Evolutionary conservation across 2,329 filamentous ascomycete genomes (phyloP), one percentile per base, ranked within the genome.

Genomic region (Fusarium neocosmosporiellum): DNA sequence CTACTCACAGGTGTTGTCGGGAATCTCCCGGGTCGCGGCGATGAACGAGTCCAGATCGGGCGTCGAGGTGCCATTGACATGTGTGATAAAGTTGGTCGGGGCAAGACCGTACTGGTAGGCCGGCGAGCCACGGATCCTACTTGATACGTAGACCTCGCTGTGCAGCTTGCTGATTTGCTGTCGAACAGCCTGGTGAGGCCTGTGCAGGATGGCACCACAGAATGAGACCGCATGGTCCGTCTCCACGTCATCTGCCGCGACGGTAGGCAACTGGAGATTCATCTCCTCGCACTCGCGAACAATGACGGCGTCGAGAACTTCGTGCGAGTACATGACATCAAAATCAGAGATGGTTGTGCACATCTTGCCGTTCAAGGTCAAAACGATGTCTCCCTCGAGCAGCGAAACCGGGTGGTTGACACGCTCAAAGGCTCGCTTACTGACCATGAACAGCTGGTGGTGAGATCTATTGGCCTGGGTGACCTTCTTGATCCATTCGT

Each of bases 371-470:
- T 98, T 98, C 54, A 99, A 86, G 0, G 94, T 97, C 67, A 99
- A 88, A 66, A 99, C 91, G 60, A 99, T 92, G 80, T 99, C 96
- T 59, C 95, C 95, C 84, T 99, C 97, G 33, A 94, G 87, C 18
- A 99, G 88, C 18, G 91, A 89, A 1, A 84, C 83, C 2, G 85
- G 81, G 48, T 82, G 82, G 57, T 84, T 80, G 27, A 81, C 83
- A 16, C 89, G 86, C 81, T 91, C 90, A 76, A 92, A 92, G 0
- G 89, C 91, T 54, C 97, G 92, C 84, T 99, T 99, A 77, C 94
- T 93, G 33, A 99, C 94, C 93, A 99, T 98, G 86, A 99, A 99
- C 39, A 99, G 89, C 83, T 99, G 96, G 80, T 99, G 96, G 66
- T 95, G 93, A 59, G 96, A 92, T 41, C 94, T 93, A 81, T 99